Evolutionary conservation across 2,329 filamentous ascomycete species (phyloP).

Genomic region (Blastomyces silverae): DNA sequence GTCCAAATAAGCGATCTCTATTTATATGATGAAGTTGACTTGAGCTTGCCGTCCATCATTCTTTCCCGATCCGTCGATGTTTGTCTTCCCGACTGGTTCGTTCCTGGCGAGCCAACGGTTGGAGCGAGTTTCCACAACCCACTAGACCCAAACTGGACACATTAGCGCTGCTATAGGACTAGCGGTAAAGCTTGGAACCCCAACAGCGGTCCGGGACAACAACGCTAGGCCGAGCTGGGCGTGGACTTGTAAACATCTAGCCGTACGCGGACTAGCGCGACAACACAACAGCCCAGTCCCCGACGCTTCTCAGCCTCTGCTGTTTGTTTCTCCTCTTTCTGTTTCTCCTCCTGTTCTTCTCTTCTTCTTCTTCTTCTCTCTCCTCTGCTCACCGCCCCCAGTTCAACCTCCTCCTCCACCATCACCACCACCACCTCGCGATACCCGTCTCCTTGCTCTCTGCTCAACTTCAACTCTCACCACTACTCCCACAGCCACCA

Average conservation of each 20-base stretch:
- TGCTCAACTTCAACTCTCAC: conserved; percentile 3
- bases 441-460: conserved; percentile 15
- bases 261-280: too few relatives aligned
- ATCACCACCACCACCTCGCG: conserved; percentile 24
- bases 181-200: not conserved
- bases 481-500: conserved; percentile 42
- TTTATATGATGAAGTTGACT: too few relatives aligned
- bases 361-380: conserved; percentile 1
- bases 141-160: too few relatives aligned
- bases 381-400: conserved; percentile 16
- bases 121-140: not conserved
- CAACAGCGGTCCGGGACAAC: too few relatives aligned
- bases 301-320: too few relatives aligned
- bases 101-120: not conserved
- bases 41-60: too few relatives aligned
- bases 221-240: too few relatives aligned
- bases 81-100: not conserved
- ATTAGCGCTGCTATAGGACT: not conserved
- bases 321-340: not conserved
- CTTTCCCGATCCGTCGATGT: not conserved
- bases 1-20: too few relatives aligned
- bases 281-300: too few relatives aligned
- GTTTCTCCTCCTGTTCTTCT: not conserved
- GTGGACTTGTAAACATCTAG: too few relatives aligned
- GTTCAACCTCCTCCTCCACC: conserved; percentile 23